phyloP scores from a whole-genome alignment of 345 rosid genomes.

The Alliaria petiolata region DNA sequence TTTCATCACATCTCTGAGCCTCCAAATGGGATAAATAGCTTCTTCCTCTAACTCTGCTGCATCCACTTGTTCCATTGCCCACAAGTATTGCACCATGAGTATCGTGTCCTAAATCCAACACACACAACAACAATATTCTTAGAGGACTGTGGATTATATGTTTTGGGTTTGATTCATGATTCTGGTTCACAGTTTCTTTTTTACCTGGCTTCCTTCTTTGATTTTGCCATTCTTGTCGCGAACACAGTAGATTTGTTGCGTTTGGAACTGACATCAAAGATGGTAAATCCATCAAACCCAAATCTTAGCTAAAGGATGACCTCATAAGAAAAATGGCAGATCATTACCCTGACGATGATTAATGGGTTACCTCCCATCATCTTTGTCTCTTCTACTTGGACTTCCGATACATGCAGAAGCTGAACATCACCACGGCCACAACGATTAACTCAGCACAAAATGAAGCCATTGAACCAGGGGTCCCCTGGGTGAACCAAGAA shows the following conservation, averaged over 20 bases:
- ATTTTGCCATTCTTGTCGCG: slow-evolving; percentile 67
- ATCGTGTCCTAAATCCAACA: slow-evolving; percentile 63
- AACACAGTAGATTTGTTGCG: slow-evolving; percentile 82
- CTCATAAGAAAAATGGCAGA: not conserved
- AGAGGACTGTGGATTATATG: not conserved
- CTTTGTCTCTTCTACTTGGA: slow-evolving; percentile 81
- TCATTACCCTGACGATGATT: slow-evolving; percentile 65
- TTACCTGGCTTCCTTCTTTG: slow-evolving; percentile 88
- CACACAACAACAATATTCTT: slow-evolving; percentile 14
- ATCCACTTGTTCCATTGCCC: slow-evolving; percentile 98
- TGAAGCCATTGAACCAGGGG: not conserved
- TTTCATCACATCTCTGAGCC: slow-evolving; percentile 70
- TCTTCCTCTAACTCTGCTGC: slow-evolving; percentile 85
- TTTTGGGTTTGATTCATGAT: not conserved
- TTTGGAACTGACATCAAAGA: slow-evolving; percentile 62
- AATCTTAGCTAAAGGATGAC: not conserved
- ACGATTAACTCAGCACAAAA: not conserved
- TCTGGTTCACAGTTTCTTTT: slow-evolving; percentile 25
- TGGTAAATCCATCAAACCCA: slow-evolving; percentile 14
- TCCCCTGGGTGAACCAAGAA: not conserved
- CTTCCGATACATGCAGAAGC: slow-evolving; percentile 90
- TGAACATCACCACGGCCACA: slow-evolving; percentile 25
- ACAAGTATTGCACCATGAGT: slow-evolving; percentile 66
- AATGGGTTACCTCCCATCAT: slow-evolving; percentile 88
- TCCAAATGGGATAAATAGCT: slow-evolving; percentile 85